A percentile compares a stretch with the other conserved stretches of the same genome.
Conservation (phyloP, 208 protist genomes). For the Vickermania ingenoplastis region DNA sequence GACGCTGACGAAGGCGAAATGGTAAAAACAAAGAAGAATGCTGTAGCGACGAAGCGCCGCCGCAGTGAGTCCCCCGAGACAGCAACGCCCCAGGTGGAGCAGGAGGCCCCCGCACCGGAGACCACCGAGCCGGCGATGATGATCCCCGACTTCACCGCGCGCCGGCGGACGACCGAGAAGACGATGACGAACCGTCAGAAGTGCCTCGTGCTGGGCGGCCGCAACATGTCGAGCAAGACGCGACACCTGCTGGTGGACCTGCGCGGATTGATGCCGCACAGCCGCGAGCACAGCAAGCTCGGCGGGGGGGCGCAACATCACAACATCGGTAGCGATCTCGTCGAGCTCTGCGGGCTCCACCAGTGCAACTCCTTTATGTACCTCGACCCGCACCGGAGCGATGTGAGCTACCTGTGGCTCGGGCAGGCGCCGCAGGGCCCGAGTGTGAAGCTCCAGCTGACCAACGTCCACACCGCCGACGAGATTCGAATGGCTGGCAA, state of each 20-base stretch:
- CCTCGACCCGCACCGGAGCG: constrained; percentile 84
- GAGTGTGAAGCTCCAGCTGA: constrained; percentile 92
- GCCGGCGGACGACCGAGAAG: constrained; percentile 53
- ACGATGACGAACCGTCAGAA: constrained; percentile 91
- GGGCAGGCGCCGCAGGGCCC: constrained; percentile 89
- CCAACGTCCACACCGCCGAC: constrained; percentile 95
- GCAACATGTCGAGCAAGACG: constrained; percentile 86
- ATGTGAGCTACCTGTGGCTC: constrained; percentile 93
- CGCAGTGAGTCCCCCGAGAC: no score
- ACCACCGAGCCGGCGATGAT: constrained; percentile 29
- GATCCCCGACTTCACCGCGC: constrained; percentile 37
- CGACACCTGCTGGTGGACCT: constrained; percentile 93
- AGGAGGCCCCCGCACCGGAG: no score
- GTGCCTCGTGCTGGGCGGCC: constrained; percentile 86
- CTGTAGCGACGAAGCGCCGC: no score
- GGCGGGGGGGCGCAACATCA: constrained; percentile 34
- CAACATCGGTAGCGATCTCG: constrained; percentile 55
- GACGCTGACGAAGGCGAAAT: no score
- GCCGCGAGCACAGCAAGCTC: constrained; percentile 88
- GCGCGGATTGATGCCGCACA: constrained; percentile 90
- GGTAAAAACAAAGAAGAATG: no score
- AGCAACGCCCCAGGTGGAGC: no score
- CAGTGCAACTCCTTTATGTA: constrained; percentile 91
- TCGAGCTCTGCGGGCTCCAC: constrained; percentile 87
- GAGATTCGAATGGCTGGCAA: constrained; percentile 98